Conservation (phyloP, 176 grass and related monocot genomes). For the maize (Zea mays) region DNA sequence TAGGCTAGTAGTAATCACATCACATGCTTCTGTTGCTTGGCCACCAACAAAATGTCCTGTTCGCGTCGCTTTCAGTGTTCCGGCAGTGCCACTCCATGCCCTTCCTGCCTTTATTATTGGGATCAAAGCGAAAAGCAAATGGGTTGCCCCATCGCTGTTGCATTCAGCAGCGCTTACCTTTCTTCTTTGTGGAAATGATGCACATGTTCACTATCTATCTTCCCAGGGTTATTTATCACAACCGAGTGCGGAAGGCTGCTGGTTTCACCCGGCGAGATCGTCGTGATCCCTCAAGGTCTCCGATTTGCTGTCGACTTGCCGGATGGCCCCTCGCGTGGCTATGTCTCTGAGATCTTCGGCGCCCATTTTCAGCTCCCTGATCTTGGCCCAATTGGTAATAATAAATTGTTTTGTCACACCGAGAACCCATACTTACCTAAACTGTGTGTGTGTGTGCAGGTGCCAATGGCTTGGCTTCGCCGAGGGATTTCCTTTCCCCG, state of each 20-base stretch:
- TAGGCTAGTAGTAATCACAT: background rate
- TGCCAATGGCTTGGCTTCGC: constrained; percentile 82
- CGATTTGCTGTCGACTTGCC: constrained; percentile 73
- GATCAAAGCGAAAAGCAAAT: background rate
- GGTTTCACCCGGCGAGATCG: constrained; percentile 78
- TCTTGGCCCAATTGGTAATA: constrained; percentile 87
- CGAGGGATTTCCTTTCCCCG: constrained; percentile 83
- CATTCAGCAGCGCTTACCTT: background rate
- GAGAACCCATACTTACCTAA: no score
- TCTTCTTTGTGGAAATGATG: background rate
- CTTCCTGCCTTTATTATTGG: background rate
- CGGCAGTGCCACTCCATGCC: background rate
- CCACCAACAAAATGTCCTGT: no score
- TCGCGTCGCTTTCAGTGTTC: background rate
- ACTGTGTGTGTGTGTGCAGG: constrained; percentile 51
- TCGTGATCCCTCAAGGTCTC: constrained; percentile 91
- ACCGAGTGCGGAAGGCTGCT: constrained; percentile 82
- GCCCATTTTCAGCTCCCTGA: constrained; percentile 92
- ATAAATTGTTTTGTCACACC: no score
- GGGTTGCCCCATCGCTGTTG: background rate
- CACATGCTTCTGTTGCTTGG: background rate
- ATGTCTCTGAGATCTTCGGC: constrained; percentile 88
- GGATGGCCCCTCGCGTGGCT: constrained; percentile 79
- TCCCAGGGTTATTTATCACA: constrained; percentile 77
- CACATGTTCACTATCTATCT: constrained; percentile 17